A percentile compares a stretch with the other conserved stretches of the same genome.
These are phyloP conservation scores for Eustoma russellianum DNA, from an alignment of 257 asterid genomes.

Conservation along the genomic window DNA sequence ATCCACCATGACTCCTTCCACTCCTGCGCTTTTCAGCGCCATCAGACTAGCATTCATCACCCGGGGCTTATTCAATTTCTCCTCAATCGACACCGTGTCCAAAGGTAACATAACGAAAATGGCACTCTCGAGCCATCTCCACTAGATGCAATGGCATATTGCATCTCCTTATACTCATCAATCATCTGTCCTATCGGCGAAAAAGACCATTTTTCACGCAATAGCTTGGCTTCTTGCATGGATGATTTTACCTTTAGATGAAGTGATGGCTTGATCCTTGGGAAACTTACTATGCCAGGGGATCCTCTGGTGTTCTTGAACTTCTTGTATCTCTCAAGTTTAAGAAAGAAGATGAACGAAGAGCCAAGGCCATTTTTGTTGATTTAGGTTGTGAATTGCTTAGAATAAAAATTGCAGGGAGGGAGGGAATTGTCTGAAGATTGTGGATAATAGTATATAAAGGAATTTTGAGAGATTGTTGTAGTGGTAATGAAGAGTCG, in stretches of 20 bases:
- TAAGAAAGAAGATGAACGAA: constrained; percentile 59
- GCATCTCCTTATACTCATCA: no score
- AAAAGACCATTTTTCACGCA: background rate
- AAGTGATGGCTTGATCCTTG: constrained; percentile 37
- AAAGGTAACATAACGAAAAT: constrained; percentile 88
- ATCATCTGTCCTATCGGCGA: constrained; percentile 9
- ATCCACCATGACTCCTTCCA: constrained; percentile 93
- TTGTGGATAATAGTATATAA: background rate
- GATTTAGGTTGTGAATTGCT: background rate
- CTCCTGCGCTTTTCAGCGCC: constrained; percentile 84
- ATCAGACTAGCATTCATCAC: constrained; percentile 82
- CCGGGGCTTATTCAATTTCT: constrained; percentile 52
- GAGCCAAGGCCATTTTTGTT: constrained; percentile 55
- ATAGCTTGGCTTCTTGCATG: constrained; percentile 35
- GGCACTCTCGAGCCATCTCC: constrained; percentile 47
- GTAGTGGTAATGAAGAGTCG: no score
- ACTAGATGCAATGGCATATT: constrained; percentile 23
- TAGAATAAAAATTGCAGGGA: no score
- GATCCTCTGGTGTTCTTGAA: constrained; percentile 39
- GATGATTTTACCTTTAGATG: constrained; percentile 38
- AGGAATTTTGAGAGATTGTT: no score
- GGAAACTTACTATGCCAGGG: constrained; percentile 39
- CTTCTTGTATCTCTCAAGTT: constrained; percentile 38
- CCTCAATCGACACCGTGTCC: constrained; percentile 56
- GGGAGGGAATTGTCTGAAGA: constrained; percentile 30